phyloP scores from a whole-genome alignment of 2,329 filamentous ascomycete species.

The Truncatella angustata region DNA sequence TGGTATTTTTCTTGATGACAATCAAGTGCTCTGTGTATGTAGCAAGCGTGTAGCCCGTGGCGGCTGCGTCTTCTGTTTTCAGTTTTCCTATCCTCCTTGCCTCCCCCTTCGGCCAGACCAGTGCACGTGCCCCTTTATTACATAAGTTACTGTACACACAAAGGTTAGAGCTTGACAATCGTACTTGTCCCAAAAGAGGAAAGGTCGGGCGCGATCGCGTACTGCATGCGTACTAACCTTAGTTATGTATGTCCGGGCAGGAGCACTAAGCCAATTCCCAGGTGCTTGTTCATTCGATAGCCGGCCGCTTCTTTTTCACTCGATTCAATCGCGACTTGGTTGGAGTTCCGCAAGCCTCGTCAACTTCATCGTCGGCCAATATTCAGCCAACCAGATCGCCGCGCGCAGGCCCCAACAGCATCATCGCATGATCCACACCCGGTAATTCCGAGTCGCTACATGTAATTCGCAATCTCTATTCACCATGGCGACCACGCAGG shows the following conservation, averaged over 20 bases:
- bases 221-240: no score
- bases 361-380: background rate
- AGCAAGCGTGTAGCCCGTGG: no score
- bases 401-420: background rate
- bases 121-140: slow-evolving; percentile 1
- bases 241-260: no score
- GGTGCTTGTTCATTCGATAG: slow-evolving; percentile 7
- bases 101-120: no score
- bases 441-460: slow-evolving; percentile 7
- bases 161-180: background rate
- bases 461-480: slow-evolving; percentile 13
- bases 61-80: no score
- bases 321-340: background rate
- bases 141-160: background rate
- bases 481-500: slow-evolving; percentile 29
- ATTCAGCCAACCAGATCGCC: background rate
- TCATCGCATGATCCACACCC: background rate
- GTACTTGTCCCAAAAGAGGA: slow-evolving; percentile 1
- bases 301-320: slow-evolving; percentile 7
- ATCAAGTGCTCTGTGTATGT: no score
- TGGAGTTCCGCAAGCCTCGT: background rate
- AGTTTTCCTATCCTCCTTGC: no score
- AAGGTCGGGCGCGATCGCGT: slow-evolving; percentile 6
- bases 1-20: no score
- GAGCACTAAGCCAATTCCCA: background rate